A percentile compares a stretch with the other conserved stretches of the same genome.
These are phyloP conservation scores for Entomortierella parvispora DNA, from an alignment of 192 early-diverging fungal species.

Conservation along the genomic window DNA sequence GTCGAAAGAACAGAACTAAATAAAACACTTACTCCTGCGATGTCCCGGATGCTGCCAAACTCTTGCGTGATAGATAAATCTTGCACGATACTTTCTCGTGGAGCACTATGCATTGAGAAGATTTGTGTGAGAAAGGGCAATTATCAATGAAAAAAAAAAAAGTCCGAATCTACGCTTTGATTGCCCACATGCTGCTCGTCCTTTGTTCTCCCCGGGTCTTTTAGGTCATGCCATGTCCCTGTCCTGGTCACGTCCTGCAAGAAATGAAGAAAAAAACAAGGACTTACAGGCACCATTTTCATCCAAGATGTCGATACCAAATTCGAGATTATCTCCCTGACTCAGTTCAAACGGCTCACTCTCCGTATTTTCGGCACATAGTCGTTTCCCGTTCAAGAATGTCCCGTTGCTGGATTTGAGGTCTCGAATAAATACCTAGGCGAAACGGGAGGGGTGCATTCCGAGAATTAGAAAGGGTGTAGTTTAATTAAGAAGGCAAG, in stretches of 20 bases:
- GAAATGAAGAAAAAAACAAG: neutral
- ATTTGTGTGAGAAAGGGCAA: neutral
- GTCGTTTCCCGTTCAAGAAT: constrained; percentile 76
- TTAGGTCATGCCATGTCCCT: too few relatives aligned
- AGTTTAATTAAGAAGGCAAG: too few relatives aligned
- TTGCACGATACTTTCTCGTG: constrained; percentile 53
- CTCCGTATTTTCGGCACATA: constrained; percentile 72
- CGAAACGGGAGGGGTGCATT: too few relatives aligned
- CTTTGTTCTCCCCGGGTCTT: too few relatives aligned
- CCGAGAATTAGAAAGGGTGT: too few relatives aligned
- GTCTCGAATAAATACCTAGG: constrained; percentile 79
- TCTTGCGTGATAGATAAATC: constrained; percentile 40
- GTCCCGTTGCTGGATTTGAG: constrained; percentile 85
- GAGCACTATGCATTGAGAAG: constrained; percentile 10
- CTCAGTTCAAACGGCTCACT: constrained; percentile 68
- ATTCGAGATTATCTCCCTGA: constrained; percentile 73
- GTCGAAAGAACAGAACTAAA: too few relatives aligned
- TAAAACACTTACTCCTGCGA: constrained; percentile 48
- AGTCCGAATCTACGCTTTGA: neutral
- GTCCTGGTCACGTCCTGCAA: too few relatives aligned
- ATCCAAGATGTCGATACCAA: constrained; percentile 84
- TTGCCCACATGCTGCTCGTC: too few relatives aligned
- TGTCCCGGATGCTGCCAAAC: constrained; percentile 30
- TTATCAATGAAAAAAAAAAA: neutral
- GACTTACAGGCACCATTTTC: constrained; percentile 70